Base-by-base conservation (phyloP, 2,329 filamentous ascomycete genomes). In the Curvularia sp. region DNA sequence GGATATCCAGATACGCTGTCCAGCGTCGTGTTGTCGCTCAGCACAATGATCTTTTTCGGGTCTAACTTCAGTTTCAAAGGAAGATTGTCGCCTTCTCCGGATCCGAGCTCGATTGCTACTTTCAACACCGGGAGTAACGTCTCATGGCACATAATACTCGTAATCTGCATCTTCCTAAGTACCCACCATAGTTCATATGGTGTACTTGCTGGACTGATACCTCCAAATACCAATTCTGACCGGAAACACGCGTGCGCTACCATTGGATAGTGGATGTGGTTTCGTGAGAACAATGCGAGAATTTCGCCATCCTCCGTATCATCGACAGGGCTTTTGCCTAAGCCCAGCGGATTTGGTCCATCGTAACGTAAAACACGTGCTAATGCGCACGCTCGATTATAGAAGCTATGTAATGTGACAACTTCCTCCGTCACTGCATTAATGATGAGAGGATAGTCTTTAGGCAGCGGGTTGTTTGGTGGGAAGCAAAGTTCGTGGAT, bases 401-500 rank as follows among this genome's bases (percentile, higher is more conserved):
- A 68, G 64, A 75, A 73, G 42, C 66, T 58, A 53, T 73, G 70
- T 2, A 75, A 64, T 2, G 69, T 69, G 10, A 74, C 58, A 0
- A 53, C 51, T 44, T 72, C 67, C 31, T 67, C 60, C 9, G 70
- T 74, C 0, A 56, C 55, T 15, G 69, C 66, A 44, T 74, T 69
- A 57, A 75, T 66, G 55, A 73, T 68, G 15, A 73, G 63, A 10
- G 67, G 67, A 24, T 74, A 75, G 53, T 75, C 70, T 42, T 60
- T 52, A 2, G 71, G 71, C 0, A 75, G 57, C 2, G 66, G 62
- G 20, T 66, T 67, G 26, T 64, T 49, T 5, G 68, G 57, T 13
- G 71, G 72, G 49, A 73, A 73, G 49, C 70, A 74, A 8, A 74
- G 61, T 2, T 70, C 66, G 46, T 74, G 71, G 42, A 75, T 70